Conservation (phyloP, 2,329 filamentous ascomycete genomes). For the Fonsecaea nubica region DNA sequence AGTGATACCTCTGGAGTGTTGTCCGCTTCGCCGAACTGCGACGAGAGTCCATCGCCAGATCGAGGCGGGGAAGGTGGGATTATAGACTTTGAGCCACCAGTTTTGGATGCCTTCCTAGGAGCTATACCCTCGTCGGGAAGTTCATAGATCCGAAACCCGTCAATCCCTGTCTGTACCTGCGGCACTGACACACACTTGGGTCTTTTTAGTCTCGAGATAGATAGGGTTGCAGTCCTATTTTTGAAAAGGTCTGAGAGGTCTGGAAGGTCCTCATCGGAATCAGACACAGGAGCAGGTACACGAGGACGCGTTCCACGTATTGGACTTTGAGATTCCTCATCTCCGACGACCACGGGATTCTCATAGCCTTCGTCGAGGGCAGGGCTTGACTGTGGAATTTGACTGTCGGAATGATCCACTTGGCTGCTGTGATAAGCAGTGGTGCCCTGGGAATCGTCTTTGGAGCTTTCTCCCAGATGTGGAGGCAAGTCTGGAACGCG, state of each 20-base stretch:
- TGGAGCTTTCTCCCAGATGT: slow-evolving; percentile 9
- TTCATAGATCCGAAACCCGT: slow-evolving; percentile 30
- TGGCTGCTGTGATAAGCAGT: slow-evolving; percentile 35
- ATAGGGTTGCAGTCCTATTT: slow-evolving; percentile 1
- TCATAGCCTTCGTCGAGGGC: slow-evolving; percentile 46
- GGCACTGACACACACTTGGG: background rate
- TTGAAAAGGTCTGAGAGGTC: slow-evolving; percentile 32
- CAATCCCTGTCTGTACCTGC: background rate
- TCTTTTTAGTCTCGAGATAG: slow-evolving; percentile 1
- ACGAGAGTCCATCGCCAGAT: slow-evolving; percentile 46
- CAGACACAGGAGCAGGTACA: slow-evolving; percentile 25
- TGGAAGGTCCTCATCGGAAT: slow-evolving; percentile 32
- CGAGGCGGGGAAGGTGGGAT: slow-evolving; percentile 50
- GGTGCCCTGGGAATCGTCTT: slow-evolving; percentile 31
- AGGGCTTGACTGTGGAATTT: slow-evolving; percentile 32
- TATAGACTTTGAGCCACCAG: slow-evolving; percentile 22
- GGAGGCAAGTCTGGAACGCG: slow-evolving; percentile 41
- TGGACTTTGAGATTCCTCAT: slow-evolving; percentile 44
- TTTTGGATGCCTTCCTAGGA: background rate
- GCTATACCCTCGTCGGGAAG: slow-evolving; percentile 25
- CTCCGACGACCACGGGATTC: slow-evolving; percentile 42
- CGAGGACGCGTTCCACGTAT: slow-evolving; percentile 32
- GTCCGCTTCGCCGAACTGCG: slow-evolving; percentile 14
- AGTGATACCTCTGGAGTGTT: background rate
- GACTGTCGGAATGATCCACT: slow-evolving; percentile 16